A percentile compares a stretch with the other conserved stretches of the same genome.
Conservation (phyloP, 2,329 filamentous ascomycete genomes). For the Clonostachys sp. region DNA sequence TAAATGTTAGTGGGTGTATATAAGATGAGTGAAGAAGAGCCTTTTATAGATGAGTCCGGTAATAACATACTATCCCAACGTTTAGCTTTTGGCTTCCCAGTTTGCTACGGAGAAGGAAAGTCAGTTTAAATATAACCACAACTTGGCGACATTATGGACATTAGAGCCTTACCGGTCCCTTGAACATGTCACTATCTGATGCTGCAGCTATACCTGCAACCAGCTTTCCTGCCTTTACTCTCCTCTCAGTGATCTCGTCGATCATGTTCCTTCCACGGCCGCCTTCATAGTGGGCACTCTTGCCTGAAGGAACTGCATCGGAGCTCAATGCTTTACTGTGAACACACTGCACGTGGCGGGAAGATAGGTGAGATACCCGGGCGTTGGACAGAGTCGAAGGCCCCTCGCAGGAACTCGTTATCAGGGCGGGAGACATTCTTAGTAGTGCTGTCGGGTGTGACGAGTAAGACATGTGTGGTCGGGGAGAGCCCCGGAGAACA, state of each 20-base stretch:
- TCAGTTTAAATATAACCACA: background rate
- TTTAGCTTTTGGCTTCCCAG: conserved; percentile 69
- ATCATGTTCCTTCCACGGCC: background rate
- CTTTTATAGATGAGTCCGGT: background rate
- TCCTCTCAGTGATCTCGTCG: conserved; percentile 15
- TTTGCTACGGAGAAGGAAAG: background rate
- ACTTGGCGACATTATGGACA: background rate
- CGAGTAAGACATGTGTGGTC: too few species aligned
- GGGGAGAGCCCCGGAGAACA: too few species aligned
- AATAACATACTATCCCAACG: conserved; percentile 73
- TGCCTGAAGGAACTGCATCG: conserved; percentile 3
- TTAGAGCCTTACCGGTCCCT: conserved; percentile 54
- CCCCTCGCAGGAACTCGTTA: too few species aligned
- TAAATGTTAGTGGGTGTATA: background rate
- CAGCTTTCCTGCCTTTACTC: conserved; percentile 67
- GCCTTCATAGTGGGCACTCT: conserved; percentile 2
- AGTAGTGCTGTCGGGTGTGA: too few species aligned
- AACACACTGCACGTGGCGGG: too few species aligned
- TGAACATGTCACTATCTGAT: conserved; percentile 79
- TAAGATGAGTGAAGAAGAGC: background rate
- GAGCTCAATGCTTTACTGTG: background rate
- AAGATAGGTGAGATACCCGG: too few species aligned
- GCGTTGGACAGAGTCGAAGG: too few species aligned
- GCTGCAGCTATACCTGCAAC: conserved; percentile 72
- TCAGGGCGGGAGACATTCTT: too few species aligned